A percentile compares a stretch with the other conserved stretches of the same genome.
These are phyloP conservation scores for Alternaria arborescens DNA, from an alignment of 2,329 filamentous ascomycete species.

Conservation along the genomic window DNA sequence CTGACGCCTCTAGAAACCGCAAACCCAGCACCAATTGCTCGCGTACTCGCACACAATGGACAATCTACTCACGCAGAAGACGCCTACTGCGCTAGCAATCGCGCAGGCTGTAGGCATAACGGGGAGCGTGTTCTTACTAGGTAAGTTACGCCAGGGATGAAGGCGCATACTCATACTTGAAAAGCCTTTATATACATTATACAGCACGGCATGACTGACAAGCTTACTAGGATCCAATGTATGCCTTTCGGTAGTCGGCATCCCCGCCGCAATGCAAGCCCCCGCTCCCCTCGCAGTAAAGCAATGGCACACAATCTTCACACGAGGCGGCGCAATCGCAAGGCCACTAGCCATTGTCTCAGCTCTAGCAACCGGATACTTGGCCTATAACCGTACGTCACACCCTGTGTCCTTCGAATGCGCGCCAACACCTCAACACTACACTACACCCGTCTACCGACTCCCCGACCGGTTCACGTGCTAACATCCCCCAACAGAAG, in stretches of 20 bases:
- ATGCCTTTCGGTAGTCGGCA: conserved; percentile 53
- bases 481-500: conserved; percentile 25
- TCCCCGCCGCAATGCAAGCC: conserved; percentile 64
- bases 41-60: conserved; percentile 26
- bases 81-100: conserved; percentile 52
- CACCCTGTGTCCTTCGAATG: background rate
- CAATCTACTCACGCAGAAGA: conserved; percentile 33
- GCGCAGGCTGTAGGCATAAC: conserved; percentile 63
- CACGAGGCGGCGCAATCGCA: conserved; percentile 51
- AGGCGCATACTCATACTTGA: background rate
- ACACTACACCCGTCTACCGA: background rate
- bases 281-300: conserved; percentile 64
- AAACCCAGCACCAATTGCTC: background rate
- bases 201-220: background rate
- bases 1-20: too few relatives aligned
- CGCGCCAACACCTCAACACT: conserved; percentile 2
- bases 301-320: conserved; percentile 62
- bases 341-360: conserved; percentile 54
- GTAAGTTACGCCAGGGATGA: conserved; percentile 30
- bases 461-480: too few relatives aligned
- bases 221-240: conserved; percentile 6
- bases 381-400: conserved; percentile 55
- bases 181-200: background rate
- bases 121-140: conserved; percentile 57
- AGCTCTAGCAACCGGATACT: conserved; percentile 55